Evolutionary conservation across 305 asterid genomes (phyloP), one percentile per base, ranked within the genome.

Genomic region (Ilex paraguariensis): DNA sequence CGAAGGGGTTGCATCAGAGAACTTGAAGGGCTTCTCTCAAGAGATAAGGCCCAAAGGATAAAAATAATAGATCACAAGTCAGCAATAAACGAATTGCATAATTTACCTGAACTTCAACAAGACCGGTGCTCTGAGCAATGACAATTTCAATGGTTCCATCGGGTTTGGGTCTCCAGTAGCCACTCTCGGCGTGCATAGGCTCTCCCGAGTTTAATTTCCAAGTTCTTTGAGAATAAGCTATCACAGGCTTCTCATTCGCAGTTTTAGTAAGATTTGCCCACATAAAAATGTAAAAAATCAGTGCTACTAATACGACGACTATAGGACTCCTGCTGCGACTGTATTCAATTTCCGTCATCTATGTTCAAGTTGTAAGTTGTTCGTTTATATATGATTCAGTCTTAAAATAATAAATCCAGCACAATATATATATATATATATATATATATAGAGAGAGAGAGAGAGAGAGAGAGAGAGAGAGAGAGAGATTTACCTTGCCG

Each of bases 81-180:
- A 13, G 16, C 13, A 13, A 46, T 11, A 7, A 46, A 8, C 3
- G 52, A 7, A 10, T 3, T 46, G 10, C 10, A 46, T 10, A 46
- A 46, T 5, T 46, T 64, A 81, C 91, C 84, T 81, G 92, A 54
- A 87, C 90, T 78, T 87, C 92, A 62, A 73, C 92, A 3, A 87
- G 78, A 46, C 86, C 95, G 31, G 90, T 87, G 81, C 95, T 87
- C 76, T 87, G 95, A 31, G 95, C 90, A 54, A 87, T 74, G 45
- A 84, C 88, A 53, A 82, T 85, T 71, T 84, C 90, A 53, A 87
- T 75, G 14, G 84, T 67, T 1, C 92, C 95, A 16, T 84, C 92
- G 21, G 62, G 71, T 65, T 87, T 85, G 7, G 87, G 87, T 48
- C 87, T 70, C 87, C 89, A 84, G 45, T 66, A 87, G 16, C 95